Conservation (phyloP, 257 asterid species). For the Mitragyna speciosa region DNA sequence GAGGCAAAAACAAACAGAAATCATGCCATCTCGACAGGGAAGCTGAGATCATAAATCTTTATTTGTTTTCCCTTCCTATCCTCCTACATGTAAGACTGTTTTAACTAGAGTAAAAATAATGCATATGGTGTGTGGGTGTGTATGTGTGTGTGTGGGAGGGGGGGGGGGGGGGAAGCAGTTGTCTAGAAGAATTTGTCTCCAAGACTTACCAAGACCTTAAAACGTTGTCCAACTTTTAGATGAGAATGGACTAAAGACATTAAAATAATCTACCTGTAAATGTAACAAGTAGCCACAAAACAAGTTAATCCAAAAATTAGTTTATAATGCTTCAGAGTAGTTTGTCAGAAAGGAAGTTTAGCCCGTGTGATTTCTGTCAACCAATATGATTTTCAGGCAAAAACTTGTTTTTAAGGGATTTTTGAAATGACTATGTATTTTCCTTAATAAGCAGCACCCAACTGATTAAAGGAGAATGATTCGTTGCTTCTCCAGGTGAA, state of each 20-base stretch:
- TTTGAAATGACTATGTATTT: background rate
- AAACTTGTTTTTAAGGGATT: no score
- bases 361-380: background rate
- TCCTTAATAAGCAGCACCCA: background rate
- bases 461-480: background rate
- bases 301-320: background rate
- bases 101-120: background rate
- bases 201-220: background rate
- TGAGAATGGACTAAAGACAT: background rate
- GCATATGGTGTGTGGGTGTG: no score
- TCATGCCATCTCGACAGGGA: background rate
- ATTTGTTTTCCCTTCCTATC: background rate
- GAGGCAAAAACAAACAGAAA: background rate
- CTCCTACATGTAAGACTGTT: background rate
- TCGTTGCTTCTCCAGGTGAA: constrained; percentile 55
- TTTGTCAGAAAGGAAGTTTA: background rate
- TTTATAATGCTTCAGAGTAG: background rate
- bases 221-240: background rate
- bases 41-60: background rate
- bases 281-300: background rate
- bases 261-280: background rate
- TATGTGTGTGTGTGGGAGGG: no score
- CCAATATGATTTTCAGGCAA: background rate
- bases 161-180: background rate
- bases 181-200: background rate